Evolutionary conservation across 805 yeast genomes (phyloP).

Genomic region (Wickerhamomyces tratensis): DNA sequence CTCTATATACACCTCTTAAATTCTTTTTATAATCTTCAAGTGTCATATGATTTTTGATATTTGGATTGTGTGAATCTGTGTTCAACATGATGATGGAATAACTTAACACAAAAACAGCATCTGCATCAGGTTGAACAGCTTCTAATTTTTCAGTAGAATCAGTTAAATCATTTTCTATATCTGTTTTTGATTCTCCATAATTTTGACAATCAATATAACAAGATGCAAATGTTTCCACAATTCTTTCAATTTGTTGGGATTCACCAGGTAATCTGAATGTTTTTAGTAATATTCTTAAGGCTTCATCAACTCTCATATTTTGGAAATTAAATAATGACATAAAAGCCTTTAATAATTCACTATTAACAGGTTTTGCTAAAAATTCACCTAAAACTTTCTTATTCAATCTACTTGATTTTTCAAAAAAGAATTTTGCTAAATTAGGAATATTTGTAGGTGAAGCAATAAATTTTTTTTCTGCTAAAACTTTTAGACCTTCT

Average conservation of each 20-base stretch:
- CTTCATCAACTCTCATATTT: slow-evolving; percentile 84
- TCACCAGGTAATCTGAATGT: slow-evolving; percentile 94
- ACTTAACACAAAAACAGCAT: slow-evolving; percentile 81
- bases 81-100: slow-evolving; percentile 91
- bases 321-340: slow-evolving; percentile 65
- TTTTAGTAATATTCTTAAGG: slow-evolving; percentile 70
- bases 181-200: slow-evolving; percentile 14
- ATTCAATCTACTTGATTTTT: slow-evolving; percentile 73
- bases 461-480: slow-evolving; percentile 55
- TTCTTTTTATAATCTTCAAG: slow-evolving; percentile 73
- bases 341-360: slow-evolving; percentile 50
- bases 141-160: slow-evolving; percentile 18
- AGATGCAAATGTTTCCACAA: slow-evolving; percentile 78
- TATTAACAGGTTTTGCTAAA: slow-evolving; percentile 67
- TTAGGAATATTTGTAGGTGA: slow-evolving; percentile 42
- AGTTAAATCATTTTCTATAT: not conserved
- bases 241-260: slow-evolving; percentile 90
- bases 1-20: slow-evolving; percentile 69
- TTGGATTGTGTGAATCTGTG: slow-evolving; percentile 90
- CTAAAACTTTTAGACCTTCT: slow-evolving; percentile 57
- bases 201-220: slow-evolving; percentile 63
- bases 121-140: slow-evolving; percentile 66
- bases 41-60: slow-evolving; percentile 86
- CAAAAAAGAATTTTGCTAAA: slow-evolving; percentile 68
- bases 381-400: slow-evolving; percentile 83